Percentiles rank a stretch among this genome's conserved stretches.
These are phyloP conservation scores for Gossypium mustelinum DNA, from an alignment of 345 rosid species.

Conservation along the genomic window DNA sequence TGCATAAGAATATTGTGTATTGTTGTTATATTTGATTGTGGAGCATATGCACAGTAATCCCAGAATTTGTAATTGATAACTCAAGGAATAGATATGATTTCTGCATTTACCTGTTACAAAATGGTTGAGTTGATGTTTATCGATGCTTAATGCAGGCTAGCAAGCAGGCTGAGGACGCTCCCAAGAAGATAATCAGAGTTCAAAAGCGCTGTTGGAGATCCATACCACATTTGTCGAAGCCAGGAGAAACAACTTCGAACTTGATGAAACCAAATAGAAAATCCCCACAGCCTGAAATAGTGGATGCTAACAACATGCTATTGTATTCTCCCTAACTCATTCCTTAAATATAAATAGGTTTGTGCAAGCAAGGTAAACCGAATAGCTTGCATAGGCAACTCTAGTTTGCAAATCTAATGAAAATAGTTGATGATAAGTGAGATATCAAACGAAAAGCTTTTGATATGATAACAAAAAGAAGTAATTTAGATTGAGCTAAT, in stretches of 20 bases:
- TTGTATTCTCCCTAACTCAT: background rate
- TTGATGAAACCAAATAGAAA: slow-evolving; percentile 31
- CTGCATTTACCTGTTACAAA: background rate
- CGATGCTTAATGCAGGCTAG: slow-evolving; percentile 41
- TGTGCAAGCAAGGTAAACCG: background rate
- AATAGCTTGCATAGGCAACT: background rate
- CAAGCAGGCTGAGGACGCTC: slow-evolving; percentile 45
- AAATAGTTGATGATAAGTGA: background rate
- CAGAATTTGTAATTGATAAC: background rate
- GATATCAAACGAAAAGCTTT: background rate
- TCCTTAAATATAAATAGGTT: background rate
- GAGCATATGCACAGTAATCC: background rate
- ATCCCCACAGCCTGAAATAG: slow-evolving; percentile 21
- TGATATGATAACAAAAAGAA: background rate
- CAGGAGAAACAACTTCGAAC: slow-evolving; percentile 21
- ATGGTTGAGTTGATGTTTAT: slow-evolving; percentile 10
- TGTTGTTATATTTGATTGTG: background rate
- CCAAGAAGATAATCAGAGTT: slow-evolving; percentile 82
- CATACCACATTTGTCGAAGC: slow-evolving; percentile 49
- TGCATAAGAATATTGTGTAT: background rate
- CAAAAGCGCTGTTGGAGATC: slow-evolving; percentile 93
- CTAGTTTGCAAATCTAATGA: background rate
- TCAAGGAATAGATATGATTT: background rate
- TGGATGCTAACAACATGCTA: background rate
- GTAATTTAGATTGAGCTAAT: too few species aligned